These are phyloP conservation scores for Grigorovia transvaalensis DNA, from an alignment of 805 yeast species.

Conservation along the genomic window DNA sequence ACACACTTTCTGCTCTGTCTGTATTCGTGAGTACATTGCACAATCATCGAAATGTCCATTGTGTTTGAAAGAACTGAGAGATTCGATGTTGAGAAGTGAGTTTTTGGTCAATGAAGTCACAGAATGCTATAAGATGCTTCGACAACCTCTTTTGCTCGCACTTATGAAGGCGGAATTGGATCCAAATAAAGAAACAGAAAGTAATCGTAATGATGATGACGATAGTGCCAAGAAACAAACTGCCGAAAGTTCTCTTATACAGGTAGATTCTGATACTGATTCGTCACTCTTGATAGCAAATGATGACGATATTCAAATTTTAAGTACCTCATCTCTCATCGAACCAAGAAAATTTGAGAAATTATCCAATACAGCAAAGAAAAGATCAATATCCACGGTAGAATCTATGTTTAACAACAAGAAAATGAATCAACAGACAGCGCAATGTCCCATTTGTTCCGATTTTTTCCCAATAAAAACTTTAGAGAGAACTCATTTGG, in stretches of 20 bases:
- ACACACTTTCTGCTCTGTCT: conserved; percentile 81
- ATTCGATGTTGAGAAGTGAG: conserved; percentile 58
- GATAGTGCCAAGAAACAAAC: conserved; percentile 4
- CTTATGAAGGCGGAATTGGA: not conserved
- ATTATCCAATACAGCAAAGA: not conserved
- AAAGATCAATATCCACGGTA: conserved; percentile 6
- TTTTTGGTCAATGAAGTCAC: conserved; percentile 63
- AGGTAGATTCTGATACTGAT: conserved; percentile 23
- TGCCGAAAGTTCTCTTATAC: conserved; percentile 15
- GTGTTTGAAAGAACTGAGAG: conserved; percentile 61
- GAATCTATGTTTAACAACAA: conserved; percentile 8
- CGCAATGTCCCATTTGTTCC: conserved; percentile 60
- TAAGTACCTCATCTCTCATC: conserved; percentile 11
- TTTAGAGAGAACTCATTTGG: conserved; percentile 52
- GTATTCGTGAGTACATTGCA: conserved; percentile 66
- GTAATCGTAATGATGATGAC: not conserved
- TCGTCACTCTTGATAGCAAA: not conserved
- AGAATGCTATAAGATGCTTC: conserved; percentile 37
- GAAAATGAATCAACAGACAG: conserved; percentile 20
- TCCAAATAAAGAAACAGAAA: not conserved
- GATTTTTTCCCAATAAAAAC: conserved; percentile 42
- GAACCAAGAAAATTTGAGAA: conserved; percentile 1
- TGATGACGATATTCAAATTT: conserved; percentile 25
- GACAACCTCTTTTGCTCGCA: conserved; percentile 31
- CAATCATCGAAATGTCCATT: conserved; percentile 60